These are phyloP conservation scores for Didymella exigua DNA, from an alignment of 2,329 filamentous ascomycete species.

Conservation along the genomic window DNA sequence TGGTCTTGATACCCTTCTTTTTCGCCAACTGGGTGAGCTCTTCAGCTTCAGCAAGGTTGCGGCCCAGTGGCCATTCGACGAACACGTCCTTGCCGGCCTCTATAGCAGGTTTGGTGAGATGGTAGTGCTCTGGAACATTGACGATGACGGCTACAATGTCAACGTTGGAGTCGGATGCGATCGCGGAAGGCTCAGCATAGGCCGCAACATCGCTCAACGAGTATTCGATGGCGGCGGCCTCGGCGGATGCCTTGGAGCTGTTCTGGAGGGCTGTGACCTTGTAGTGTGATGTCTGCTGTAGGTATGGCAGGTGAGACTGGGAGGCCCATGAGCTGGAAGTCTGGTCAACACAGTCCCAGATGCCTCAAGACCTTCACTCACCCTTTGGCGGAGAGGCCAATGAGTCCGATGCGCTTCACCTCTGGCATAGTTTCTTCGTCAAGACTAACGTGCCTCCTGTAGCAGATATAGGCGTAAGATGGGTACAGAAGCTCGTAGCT, in stretches of 20 bases:
- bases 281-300: slow-evolving; percentile 47
- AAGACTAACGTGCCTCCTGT: not conserved
- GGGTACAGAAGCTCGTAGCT: not conserved
- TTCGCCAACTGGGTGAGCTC: slow-evolving; percentile 52
- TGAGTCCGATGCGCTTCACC: slow-evolving; percentile 37
- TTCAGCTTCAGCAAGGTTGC: slow-evolving; percentile 50
- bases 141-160: slow-evolving; percentile 57
- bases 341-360: slow-evolving; percentile 4
- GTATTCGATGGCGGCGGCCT: slow-evolving; percentile 48
- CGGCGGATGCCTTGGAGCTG: slow-evolving; percentile 51
- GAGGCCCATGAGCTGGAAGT: slow-evolving; percentile 45
- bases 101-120: slow-evolving; percentile 51
- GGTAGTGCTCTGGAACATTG: slow-evolving; percentile 52
- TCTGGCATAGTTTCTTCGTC: slow-evolving; percentile 10
- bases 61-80: slow-evolving; percentile 58
- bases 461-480: not conserved
- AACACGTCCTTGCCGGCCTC: slow-evolving; percentile 52
- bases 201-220: slow-evolving; percentile 48
- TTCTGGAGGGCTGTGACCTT: slow-evolving; percentile 59
- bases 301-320: slow-evolving; percentile 48
- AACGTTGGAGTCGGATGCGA: slow-evolving; percentile 55
- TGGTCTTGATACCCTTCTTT: slow-evolving; percentile 50
- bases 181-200: slow-evolving; percentile 51
- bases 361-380: not conserved
- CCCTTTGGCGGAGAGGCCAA: slow-evolving; percentile 44